phyloP scores from a whole-genome alignment of 2,329 filamentous ascomycete genomes.

The Sclerotinia glacialis region DNA sequence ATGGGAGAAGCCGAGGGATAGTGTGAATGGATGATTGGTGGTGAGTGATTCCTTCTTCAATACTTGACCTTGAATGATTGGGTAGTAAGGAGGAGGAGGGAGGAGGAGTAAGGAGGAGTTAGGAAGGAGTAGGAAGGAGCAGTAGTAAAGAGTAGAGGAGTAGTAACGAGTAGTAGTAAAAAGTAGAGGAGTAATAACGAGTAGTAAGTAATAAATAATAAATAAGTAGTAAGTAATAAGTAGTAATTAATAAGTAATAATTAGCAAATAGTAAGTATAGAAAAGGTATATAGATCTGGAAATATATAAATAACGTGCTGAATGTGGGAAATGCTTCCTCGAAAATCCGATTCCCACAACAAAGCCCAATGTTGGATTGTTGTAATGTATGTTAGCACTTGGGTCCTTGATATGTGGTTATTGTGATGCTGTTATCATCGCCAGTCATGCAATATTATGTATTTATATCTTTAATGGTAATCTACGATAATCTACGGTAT shows the following conservation, averaged over 20 bases:
- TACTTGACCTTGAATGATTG: neutral
- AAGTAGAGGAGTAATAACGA: no score
- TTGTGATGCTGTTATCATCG: no score
- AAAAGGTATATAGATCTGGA: neutral
- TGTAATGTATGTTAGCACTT: neutral
- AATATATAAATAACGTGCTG: neutral
- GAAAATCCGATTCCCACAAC: conserved; percentile 3
- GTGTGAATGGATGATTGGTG: neutral
- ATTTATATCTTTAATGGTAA: neutral
- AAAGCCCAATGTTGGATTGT: conserved; percentile 10
- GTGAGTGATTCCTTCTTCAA: neutral
- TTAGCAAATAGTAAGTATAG: no score
- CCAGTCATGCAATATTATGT: no score
- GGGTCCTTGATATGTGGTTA: neutral
- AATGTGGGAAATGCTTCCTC: neutral
- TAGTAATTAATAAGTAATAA: neutral
- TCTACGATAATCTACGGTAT: no score
- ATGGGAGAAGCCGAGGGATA: neutral
- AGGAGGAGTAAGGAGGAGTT: no score
- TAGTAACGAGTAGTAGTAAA: no score
- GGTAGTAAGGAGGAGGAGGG: neutral
- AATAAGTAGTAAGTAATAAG: no score
- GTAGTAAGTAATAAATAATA: no score
- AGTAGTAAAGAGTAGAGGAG: no score
- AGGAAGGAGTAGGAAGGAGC: no score